These are phyloP conservation scores for Puccinia horiana DNA, from an alignment of 1,284 basidiomycete genomes.

Conservation along the genomic window DNA sequence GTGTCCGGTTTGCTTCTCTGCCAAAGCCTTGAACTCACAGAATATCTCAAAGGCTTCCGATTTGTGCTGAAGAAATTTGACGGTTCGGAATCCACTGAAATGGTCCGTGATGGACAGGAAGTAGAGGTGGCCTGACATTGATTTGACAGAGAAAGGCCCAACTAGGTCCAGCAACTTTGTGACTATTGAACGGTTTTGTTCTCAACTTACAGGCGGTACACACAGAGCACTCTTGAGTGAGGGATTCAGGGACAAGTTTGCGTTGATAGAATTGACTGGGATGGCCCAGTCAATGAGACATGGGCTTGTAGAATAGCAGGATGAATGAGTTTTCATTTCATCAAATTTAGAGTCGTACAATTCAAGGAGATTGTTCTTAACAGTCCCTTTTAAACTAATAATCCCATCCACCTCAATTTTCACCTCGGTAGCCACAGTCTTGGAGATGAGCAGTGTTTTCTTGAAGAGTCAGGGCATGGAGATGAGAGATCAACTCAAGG, in stretches of 20 bases:
- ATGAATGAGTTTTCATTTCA: not conserved
- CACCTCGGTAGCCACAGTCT: not conserved
- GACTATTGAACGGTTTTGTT: not conserved
- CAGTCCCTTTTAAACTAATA: not conserved
- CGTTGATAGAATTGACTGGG: not conserved
- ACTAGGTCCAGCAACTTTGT: not conserved
- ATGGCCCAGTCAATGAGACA: not conserved
- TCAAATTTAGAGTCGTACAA: not conserved
- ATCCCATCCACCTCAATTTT: not conserved
- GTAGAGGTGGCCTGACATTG: not conserved
- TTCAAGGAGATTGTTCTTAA: not conserved
- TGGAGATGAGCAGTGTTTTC: not conserved
- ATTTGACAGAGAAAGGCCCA: not conserved
- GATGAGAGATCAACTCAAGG: not conserved
- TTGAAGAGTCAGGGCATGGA: not conserved
- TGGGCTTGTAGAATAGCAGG: not conserved
- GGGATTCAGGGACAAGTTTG: not conserved
- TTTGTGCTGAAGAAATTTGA: slow-evolving; percentile 4
- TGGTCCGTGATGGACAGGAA: slow-evolving; percentile 4
- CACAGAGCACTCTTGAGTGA: not conserved
- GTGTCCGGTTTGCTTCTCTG: not conserved
- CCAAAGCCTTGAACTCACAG: not conserved
- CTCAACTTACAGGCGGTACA: not conserved
- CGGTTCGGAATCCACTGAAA: not conserved
- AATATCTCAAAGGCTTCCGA: not conserved